Percentiles rank a stretch among this genome's conserved stretches.
Evolutionary conservation across 257 asterid species (phyloP).

Genomic region (Solanum virginianum): DNA sequence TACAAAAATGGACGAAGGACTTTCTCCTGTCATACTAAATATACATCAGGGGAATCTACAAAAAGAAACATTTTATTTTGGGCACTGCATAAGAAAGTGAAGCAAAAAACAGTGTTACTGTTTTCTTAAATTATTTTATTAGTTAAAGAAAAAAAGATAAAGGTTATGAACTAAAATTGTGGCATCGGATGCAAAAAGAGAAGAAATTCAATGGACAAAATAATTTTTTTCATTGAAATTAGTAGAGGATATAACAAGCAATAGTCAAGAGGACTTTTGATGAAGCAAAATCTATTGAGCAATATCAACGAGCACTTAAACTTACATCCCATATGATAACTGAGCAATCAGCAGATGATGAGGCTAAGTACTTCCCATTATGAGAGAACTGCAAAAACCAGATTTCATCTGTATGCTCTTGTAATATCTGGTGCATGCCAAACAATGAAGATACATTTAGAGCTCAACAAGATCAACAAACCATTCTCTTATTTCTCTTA

Average conservation of each 20-base stretch:
- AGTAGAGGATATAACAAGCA: not conserved
- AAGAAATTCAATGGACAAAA: not conserved
- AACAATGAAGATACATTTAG: not conserved
- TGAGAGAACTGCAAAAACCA: constrained; percentile 85
- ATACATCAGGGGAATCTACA: not conserved
- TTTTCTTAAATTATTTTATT: not conserved
- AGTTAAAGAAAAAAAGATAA: not conserved
- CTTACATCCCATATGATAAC: constrained; percentile 82
- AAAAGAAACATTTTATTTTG: not conserved
- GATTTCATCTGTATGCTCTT: constrained; percentile 59
- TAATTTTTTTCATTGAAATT: too few relatives aligned
- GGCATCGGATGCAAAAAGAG: not conserved
- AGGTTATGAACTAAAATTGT: not conserved
- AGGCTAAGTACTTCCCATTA: constrained; percentile 72
- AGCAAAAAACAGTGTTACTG: not conserved
- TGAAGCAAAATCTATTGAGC: not conserved
- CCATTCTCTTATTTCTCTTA: not conserved
- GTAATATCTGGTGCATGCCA: constrained; percentile 33
- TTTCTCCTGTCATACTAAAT: not conserved
- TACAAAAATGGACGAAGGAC: not conserved
- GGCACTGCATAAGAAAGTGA: not conserved
- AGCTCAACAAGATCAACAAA: not conserved
- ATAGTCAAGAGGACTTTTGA: not conserved
- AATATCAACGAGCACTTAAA: not conserved
- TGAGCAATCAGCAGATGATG: constrained; percentile 52